Base-by-base conservation (phyloP, 352 stramenopile species). In the Phytophthora cajani region DNA sequence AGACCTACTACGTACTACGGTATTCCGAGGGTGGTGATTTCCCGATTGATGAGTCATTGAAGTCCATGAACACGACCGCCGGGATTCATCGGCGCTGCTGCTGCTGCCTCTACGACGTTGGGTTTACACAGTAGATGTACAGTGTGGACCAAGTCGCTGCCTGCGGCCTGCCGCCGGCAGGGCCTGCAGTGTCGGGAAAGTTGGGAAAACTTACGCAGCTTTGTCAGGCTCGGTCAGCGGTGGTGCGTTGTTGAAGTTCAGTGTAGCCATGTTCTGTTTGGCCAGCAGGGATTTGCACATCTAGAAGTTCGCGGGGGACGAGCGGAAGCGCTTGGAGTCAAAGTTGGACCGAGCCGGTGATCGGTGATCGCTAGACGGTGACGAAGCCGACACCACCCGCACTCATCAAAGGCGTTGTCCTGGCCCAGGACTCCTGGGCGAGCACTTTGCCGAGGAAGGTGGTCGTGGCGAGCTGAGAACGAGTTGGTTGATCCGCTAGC, bases 41-140 rank as follows among this genome's bases (percentile, higher is more conserved):
- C 12, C 54, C 36, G n/a, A 25, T 50, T 62, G 42, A 53, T 54
- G n/a, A 49, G 53, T 54, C 42, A 33, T 64, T 64, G 44, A 55
- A 55, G 42, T 64, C 46, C 30, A 49, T 47, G 44, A 46, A 46
- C 16, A 11, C 6, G 25, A 46, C 32, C 52, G 79, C 16, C 44
- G 16, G 42, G 42, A 23, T 50, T 5, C 12, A 8, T 50, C 21
- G 7, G 42, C 27, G 27, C 27, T 30, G 42, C 16, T 50, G 42
- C 42, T 19, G n/a, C 16, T 50, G 5, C 21, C 21, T 23, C 21
- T 42, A 42, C 30, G 30, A 33, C 11, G 40, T 47, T 47, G 10
- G 17, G 5, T n/a, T 2, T n/a, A n/a, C n/a, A n/a, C 11, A 23
- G 21, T 30, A 30, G 3, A 30, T 30, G 27, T 30, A 30, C 27